A percentile compares a stretch with the other conserved stretches of the same genome.
phyloP scores from a whole-genome alignment of 345 rosid species.

The Raphanus raphanistrum region DNA sequence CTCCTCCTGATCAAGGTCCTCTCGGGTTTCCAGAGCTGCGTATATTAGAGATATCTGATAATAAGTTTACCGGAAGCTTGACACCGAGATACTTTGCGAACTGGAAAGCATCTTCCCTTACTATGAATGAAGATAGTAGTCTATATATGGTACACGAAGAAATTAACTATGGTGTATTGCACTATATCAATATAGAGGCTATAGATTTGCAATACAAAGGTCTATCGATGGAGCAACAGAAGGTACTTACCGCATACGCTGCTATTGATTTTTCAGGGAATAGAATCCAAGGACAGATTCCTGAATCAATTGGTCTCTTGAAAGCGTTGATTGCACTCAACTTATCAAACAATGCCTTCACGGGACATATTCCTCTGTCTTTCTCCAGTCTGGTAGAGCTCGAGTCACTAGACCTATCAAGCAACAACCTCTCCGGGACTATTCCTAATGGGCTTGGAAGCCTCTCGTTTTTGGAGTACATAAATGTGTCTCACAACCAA shows the following conservation, averaged over 20 bases:
- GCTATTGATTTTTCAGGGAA: not conserved
- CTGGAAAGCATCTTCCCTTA: not conserved
- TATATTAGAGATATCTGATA: not conserved
- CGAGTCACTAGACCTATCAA: not conserved
- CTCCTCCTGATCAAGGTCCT: not conserved
- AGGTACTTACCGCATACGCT: too few species aligned
- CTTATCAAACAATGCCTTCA: not conserved
- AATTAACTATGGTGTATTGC: not conserved
- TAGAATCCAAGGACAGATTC: not conserved
- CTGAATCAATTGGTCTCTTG: not conserved
- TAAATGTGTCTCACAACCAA: not conserved
- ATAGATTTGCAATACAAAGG: not conserved
- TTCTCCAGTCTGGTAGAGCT: not conserved
- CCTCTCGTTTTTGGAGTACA: not conserved
- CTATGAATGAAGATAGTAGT: not conserved
- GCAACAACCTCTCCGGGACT: not conserved
- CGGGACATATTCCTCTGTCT: not conserved
- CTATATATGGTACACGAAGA: not conserved
- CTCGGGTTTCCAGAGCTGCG: not conserved
- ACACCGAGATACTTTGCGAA: not conserved
- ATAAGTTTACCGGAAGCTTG: not conserved
- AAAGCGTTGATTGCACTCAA: not conserved
- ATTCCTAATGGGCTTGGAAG: not conserved
- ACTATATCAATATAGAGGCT: not conserved
- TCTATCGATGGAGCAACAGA: not conserved